Base-by-base conservation (phyloP, 768 basidiomycete species). In the Rickenella mellea region DNA sequence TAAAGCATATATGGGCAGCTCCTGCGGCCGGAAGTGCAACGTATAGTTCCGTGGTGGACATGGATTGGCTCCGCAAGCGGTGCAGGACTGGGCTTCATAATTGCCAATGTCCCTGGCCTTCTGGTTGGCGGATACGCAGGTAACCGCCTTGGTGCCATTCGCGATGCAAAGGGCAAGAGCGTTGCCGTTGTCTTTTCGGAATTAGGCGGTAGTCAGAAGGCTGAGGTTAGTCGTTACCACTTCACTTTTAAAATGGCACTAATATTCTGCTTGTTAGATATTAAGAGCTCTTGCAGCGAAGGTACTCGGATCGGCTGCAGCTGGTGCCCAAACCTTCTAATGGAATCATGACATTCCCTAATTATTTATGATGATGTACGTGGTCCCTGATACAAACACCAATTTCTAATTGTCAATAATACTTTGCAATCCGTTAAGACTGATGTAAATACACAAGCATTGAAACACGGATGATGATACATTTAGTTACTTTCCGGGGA, bases 151-250 rank as follows among this genome's bases (percentile, higher is more conserved):
- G 92, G 92, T 31, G 89, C 91, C 3, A 70, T 97, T 36, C 70
- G 92, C 44, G 92, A 97, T 55, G 92, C 92, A 3, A 97, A 97
- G 66, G 86, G 92, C 8, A 90, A 88, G 71, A 84, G 83, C 47
- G 91, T 97, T 19, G 90, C 86, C 2, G 73, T 83, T 7, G 92
- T 96, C 14, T 97, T 97, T 58, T 63, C 68, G 35, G 74, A 84
- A 17, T 69, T 96, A 20, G 81, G 78, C 14, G 74, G 78, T 2
- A 66, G 65, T 39, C 83, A 92, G 69, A 93, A 88, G 59, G 89
- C 91, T 37, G 86, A 94, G 77, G 91, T 88, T 38, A 36, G 33
- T 22, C 24, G 12, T 22, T 36, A 9, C 12, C 11, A 53, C 49
- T 67, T 55, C 7, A 31, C 33, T 14, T 12, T 21, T 35, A 22